A percentile compares a stretch with the other conserved stretches of the same genome.
Evolutionary conservation across 2,329 filamentous ascomycete species (phyloP).

Genomic region (Scolecobasidium constrictum): DNA sequence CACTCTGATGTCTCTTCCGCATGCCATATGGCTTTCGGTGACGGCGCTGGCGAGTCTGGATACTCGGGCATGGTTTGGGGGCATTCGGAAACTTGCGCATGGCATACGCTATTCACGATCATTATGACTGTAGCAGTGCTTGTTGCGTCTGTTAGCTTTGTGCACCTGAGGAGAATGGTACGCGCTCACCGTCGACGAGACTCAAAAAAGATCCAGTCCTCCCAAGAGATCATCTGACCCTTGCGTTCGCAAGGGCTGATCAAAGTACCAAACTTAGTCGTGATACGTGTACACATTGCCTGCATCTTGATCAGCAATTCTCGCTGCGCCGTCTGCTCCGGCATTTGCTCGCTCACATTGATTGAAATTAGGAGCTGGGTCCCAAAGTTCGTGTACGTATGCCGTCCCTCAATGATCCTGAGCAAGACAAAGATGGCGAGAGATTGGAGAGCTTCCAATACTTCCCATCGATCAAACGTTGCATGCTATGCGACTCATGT

Average conservation of each 20-base stretch:
- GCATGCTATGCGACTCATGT: not conserved
- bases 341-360: conserved; percentile 1
- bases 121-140: conserved; percentile 3
- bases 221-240: conserved; percentile 6
- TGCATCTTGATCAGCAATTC: not conserved
- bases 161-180: not conserved
- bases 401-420: conserved; percentile 5
- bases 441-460: conserved; percentile 7
- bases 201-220: conserved; percentile 7
- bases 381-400: conserved; percentile 6
- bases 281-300: conserved; percentile 4
- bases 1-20: conserved; percentile 2
- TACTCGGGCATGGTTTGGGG: conserved; percentile 6
- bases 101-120: conserved; percentile 1
- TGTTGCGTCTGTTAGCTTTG: not conserved
- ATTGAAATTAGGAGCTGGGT: conserved; percentile 6
- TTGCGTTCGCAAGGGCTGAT: not conserved
- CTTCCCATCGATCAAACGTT: conserved; percentile 4
- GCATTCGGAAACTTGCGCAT: not conserved
- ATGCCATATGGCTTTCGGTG: conserved; percentile 1
- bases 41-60: conserved; percentile 2
- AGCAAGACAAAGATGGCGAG: conserved; percentile 7
- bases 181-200: conserved; percentile 3
- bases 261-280: conserved; percentile 3
- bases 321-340: not conserved